phyloP scores from a whole-genome alignment of 2,329 filamentous ascomycete genomes.

The Xylaria sp. region DNA sequence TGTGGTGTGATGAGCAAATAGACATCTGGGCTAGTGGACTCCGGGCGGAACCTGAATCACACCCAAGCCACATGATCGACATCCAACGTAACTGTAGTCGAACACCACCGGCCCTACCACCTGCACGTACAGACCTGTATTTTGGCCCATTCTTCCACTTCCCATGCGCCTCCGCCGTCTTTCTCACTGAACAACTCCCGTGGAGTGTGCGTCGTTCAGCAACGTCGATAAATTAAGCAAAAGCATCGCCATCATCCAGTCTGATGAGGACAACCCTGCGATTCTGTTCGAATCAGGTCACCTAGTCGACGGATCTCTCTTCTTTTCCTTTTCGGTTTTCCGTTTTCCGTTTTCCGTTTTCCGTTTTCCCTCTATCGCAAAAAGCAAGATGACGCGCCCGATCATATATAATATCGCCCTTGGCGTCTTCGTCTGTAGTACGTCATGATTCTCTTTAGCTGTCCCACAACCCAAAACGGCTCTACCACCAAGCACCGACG shows the following conservation, averaged over 20 bases:
- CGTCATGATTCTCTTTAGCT: constrained; percentile 32
- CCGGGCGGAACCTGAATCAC: not conserved
- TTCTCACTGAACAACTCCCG: constrained; percentile 1
- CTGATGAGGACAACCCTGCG: constrained; percentile 11
- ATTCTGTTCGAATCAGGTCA: constrained; percentile 6
- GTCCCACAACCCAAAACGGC: constrained; percentile 11
- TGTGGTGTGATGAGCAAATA: not conserved
- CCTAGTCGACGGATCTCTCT: constrained; percentile 10
- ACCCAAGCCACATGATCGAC: not conserved
- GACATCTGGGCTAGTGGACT: not conserved
- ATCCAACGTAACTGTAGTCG: not conserved
- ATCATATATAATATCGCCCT: constrained; percentile 46
- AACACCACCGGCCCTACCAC: not conserved
- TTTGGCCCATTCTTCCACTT: not conserved
- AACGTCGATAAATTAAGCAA: constrained; percentile 1
- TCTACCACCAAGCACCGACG: constrained; percentile 7
- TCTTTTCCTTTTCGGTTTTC: not conserved
- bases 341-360: not conserved
- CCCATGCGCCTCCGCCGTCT: not conserved
- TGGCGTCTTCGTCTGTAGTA: constrained; percentile 47
- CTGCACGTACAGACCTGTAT: no score
- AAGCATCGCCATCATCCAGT: not conserved
- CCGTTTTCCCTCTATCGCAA: not conserved
- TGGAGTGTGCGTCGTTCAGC: constrained; percentile 16
- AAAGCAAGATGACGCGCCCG: constrained; percentile 46